Base-by-base conservation (phyloP, 257 asterid species). In the Paraleonurus japonicus region DNA sequence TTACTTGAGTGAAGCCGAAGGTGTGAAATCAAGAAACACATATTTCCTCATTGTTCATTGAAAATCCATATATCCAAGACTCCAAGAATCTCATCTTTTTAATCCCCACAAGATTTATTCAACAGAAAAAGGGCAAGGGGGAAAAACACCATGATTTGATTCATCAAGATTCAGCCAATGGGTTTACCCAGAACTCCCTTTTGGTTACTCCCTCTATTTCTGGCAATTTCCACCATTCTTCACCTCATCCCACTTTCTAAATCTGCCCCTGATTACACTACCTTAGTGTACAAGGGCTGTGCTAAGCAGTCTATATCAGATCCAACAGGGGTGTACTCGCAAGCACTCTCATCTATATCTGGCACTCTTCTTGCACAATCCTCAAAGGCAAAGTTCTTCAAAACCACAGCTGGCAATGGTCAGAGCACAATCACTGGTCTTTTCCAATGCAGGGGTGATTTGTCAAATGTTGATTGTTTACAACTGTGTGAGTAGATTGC, bases 381-480 rank as follows among this genome's bases (percentile, higher is more conserved):
- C 69, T 91, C 97, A 41, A 94, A 88, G 76, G 59, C 90, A 77
- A 94, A 82, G 84, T 94, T 84, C 54, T 89, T 16, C 90, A 89
- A 88, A 75, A 77, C 93, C 9, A 79, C 96, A 9, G 39, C 96
- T 43, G 98, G 96, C 5, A 79, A 77, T 67, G 84, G 89, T 26
- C 96, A 86, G 65, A 80, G 84, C 67, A 67, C 96, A 59, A 72
- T 91, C 11, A 81, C 85, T 43, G 99, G 99, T 58, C 92, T 94
- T 33, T 94, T 86, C 30, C 99, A 94, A 61, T 94, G 99, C 80
- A 82, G 97, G 57, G 97, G 99, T 5, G 97, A 91, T 66, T 73
- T 94, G 4, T 80, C 96, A 26, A 94, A 91, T 82, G 90, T 84
- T 12, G 97, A 94, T 26, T 94, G 99, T 70, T n/a, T 94, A 94